Evolutionary conservation across 2,329 filamentous ascomycete species (phyloP).

Genomic region (Alternaria atra): DNA sequence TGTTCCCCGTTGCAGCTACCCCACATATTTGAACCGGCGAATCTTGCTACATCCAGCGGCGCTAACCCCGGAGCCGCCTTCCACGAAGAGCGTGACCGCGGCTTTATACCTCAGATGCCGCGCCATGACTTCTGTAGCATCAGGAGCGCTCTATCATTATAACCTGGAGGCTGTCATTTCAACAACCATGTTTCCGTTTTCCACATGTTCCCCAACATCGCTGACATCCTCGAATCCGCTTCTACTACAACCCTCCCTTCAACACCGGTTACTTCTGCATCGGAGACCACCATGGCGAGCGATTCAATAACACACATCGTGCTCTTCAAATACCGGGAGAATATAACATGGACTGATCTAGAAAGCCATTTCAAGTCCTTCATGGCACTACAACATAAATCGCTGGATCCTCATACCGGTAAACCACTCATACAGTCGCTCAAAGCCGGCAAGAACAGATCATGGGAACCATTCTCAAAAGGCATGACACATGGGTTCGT

Average conservation of each 20-base stretch:
- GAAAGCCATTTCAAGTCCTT: slow-evolving; percentile 45
- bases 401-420: slow-evolving; percentile 34
- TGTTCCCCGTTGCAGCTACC: not conserved
- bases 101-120: not conserved
- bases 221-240: slow-evolving; percentile 11
- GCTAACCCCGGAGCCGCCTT: not conserved
- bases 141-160: not conserved
- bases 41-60: not conserved
- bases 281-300: slow-evolving; percentile 5
- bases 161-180: not conserved
- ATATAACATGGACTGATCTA: slow-evolving; percentile 45
- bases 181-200: not conserved
- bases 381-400: slow-evolving; percentile 35
- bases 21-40: not conserved
- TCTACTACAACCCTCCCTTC: slow-evolving; percentile 2
- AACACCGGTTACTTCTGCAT: slow-evolving; percentile 1
- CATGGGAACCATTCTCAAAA: slow-evolving; percentile 45
- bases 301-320: slow-evolving; percentile 46
- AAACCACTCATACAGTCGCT: slow-evolving; percentile 45
- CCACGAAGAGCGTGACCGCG: not conserved
- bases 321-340: slow-evolving; percentile 45
- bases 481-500: slow-evolving; percentile 50
- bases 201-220: slow-evolving; percentile 12
- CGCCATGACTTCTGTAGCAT: not conserved
- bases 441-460: slow-evolving; percentile 46